phyloP scores from a whole-genome alignment of 176 grass and related monocot genomes.

The Oryza officinalis region DNA sequence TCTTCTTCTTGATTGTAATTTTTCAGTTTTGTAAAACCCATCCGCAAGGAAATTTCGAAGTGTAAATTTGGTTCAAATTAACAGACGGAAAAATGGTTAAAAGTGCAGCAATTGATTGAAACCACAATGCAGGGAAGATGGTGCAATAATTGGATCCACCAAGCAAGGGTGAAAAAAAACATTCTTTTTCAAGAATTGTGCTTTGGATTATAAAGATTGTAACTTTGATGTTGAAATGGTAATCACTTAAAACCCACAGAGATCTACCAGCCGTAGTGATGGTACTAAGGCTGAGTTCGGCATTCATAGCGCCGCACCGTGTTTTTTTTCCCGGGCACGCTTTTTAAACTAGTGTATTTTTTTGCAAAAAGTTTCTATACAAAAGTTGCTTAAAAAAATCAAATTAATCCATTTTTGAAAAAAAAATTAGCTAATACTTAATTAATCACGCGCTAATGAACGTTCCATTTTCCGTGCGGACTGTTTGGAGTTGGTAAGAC shows the following conservation, averaged over 20 bases:
- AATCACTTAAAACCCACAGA: background rate
- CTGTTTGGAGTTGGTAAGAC: no score
- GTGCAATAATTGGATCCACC: slow-evolving; percentile 28
- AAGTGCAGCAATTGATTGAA: background rate
- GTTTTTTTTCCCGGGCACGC: no score
- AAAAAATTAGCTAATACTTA: no score
- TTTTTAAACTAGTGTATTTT: no score
- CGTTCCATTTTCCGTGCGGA: no score
- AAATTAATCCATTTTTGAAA: no score
- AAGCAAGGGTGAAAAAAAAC: background rate
- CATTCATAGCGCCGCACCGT: no score
- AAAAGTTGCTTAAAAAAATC: no score
- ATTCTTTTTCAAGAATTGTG: background rate
- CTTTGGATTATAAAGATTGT: background rate
- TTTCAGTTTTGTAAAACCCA: background rate
- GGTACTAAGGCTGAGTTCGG: no score
- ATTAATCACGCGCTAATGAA: no score
- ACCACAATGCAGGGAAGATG: background rate
- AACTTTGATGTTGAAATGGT: slow-evolving; percentile 24
- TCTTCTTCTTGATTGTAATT: background rate
- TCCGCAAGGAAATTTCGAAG: background rate
- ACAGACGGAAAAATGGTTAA: background rate
- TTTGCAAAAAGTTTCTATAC: no score
- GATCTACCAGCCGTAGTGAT: slow-evolving; percentile 37
- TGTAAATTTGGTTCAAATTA: background rate